These are phyloP conservation scores for Candida lessepsii DNA, from an alignment of 805 yeast species.

Conservation along the genomic window DNA sequence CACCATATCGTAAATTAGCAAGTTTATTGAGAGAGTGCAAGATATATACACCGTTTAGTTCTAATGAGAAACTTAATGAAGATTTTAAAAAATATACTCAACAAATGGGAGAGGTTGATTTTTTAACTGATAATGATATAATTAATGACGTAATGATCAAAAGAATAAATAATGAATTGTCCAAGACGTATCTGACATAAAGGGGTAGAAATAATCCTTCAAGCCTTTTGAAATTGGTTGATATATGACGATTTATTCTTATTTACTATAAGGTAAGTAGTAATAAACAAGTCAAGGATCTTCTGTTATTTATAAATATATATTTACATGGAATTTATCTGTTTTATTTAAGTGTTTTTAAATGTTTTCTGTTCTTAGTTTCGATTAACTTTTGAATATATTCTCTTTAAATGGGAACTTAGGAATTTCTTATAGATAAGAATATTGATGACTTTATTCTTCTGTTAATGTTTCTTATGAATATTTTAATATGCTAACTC, in stretches of 20 bases:
- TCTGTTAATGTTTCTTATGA: too few species aligned
- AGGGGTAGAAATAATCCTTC: neutral
- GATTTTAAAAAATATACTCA: neutral
- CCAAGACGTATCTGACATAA: conserved; percentile 33
- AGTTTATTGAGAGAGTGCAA: conserved; percentile 43
- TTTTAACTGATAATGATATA: conserved; percentile 10
- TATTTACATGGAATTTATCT: neutral
- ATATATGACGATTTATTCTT: conserved; percentile 12
- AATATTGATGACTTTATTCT: too few species aligned
- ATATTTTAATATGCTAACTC: too few species aligned
- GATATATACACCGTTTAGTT: conserved; percentile 2
- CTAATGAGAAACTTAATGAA: neutral
- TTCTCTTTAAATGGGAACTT: too few species aligned
- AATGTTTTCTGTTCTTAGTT: conserved; percentile 4
- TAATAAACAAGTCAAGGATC: conserved; percentile 5
- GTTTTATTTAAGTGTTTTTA: conserved; percentile 12
- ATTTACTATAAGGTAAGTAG: conserved; percentile 4
- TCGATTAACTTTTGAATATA: too few species aligned
- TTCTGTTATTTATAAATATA: neutral
- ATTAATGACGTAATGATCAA: conserved; percentile 10
- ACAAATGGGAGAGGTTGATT: neutral
- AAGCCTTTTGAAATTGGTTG: conserved; percentile 11
- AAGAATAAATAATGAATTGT: conserved; percentile 17
- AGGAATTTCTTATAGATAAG: too few species aligned
- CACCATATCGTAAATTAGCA: conserved; percentile 44